phyloP scores from a whole-genome alignment of 2,329 filamentous ascomycete genomes.

The Nothopassalora personata region DNA sequence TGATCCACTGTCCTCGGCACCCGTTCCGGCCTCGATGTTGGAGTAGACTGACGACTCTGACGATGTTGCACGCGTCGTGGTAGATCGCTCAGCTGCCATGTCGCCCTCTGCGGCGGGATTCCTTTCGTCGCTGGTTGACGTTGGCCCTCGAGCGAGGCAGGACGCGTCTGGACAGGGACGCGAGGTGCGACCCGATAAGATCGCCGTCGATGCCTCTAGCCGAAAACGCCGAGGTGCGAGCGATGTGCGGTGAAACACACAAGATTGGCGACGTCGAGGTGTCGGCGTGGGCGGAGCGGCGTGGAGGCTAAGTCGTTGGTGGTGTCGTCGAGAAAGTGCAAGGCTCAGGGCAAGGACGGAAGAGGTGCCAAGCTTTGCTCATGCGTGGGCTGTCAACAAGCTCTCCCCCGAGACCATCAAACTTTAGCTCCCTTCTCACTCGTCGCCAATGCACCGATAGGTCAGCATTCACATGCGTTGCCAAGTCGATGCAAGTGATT shows the following conservation, averaged over 20 bases:
- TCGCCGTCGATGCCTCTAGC: background rate
- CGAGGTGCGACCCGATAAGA: background rate
- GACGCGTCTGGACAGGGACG: background rate
- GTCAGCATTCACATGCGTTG: conserved; percentile 1
- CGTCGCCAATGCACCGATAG: background rate
- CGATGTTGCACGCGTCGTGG: conserved; percentile 34
- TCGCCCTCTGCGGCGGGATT: background rate
- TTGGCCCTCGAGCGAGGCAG: background rate
- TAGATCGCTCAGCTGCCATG: conserved; percentile 17
- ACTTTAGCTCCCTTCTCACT: background rate
- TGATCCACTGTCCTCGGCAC: conserved; percentile 31
- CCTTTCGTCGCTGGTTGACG: background rate
- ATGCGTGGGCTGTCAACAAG: background rate
- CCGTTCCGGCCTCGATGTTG: conserved; percentile 36
- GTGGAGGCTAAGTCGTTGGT: background rate
- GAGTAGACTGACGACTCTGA: conserved; percentile 40
- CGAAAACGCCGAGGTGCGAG: background rate
- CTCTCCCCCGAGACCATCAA: background rate
- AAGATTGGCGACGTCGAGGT: background rate
- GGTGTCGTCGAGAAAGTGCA: background rate
- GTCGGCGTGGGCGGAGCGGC: background rate
- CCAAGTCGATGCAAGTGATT: background rate
- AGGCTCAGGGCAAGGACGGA: background rate
- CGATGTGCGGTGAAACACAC: background rate
- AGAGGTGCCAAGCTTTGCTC: background rate